Conservation (phyloP, 257 asterid genomes). For the Handroanthus guayacan region DNA sequence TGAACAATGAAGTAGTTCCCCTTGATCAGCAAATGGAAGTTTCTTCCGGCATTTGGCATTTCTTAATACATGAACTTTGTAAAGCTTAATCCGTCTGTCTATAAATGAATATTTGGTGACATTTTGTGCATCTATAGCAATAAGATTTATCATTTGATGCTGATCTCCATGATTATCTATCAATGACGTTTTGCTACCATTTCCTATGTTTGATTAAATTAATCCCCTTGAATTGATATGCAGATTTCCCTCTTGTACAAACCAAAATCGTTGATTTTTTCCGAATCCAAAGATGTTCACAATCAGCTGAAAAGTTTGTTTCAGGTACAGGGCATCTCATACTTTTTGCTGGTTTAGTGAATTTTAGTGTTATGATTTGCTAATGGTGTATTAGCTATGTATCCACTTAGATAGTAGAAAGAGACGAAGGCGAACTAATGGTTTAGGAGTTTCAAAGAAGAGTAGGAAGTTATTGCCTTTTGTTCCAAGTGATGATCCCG, state of each 20-base stretch:
- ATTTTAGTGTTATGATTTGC: background rate
- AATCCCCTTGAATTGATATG: slow-evolving; percentile 23
- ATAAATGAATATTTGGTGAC: too few relatives aligned
- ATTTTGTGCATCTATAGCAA: background rate
- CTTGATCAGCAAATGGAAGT: too few relatives aligned
- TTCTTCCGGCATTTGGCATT: too few relatives aligned
- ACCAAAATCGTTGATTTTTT: slow-evolving; percentile 89
- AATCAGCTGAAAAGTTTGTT: slow-evolving; percentile 42
- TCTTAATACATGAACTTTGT: too few relatives aligned
- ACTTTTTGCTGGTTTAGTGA: background rate
- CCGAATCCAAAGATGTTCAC: slow-evolving; percentile 67
- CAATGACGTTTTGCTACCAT: background rate
- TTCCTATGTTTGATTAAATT: background rate
- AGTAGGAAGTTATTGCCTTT: slow-evolving; percentile 75
- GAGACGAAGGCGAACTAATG: slow-evolving; percentile 58
- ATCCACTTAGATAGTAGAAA: slow-evolving; percentile 55
- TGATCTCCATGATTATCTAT: background rate
- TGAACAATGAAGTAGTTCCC: too few relatives aligned
- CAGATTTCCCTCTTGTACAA: slow-evolving; percentile 81
- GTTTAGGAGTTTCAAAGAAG: slow-evolving; percentile 65
- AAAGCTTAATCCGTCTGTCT: too few relatives aligned
- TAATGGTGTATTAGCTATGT: background rate
- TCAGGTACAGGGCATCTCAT: slow-evolving; percentile 51
- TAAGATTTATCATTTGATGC: background rate
- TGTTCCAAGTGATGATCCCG: slow-evolving; percentile 69